phyloP scores from a whole-genome alignment of 768 basidiomycete genomes.

The Kwoniella heveanensis region DNA sequence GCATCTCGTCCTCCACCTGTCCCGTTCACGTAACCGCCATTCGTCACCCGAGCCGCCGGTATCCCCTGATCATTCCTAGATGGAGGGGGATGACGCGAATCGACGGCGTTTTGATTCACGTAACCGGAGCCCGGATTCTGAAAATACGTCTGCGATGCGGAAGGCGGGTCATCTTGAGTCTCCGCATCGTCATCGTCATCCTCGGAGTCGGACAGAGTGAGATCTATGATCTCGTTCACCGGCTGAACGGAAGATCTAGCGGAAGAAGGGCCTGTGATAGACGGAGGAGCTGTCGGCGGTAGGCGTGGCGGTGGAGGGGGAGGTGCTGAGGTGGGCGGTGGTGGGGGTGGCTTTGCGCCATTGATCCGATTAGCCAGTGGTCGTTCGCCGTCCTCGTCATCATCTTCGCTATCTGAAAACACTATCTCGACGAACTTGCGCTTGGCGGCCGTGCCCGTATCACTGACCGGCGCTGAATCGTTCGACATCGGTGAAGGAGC shows the following conservation, averaged over 20 bases:
- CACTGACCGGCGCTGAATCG: background rate
- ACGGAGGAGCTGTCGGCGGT: constrained; percentile 5
- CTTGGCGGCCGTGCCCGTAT: constrained; percentile 26
- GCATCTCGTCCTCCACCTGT: background rate
- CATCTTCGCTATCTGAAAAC: constrained; percentile 39
- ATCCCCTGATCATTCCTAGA: constrained; percentile 7
- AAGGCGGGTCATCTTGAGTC: constrained; percentile 12
- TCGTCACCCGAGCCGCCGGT: constrained; percentile 15
- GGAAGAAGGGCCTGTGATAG: constrained; percentile 7
- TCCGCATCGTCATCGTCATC: constrained; percentile 33
- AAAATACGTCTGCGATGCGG: constrained; percentile 35
- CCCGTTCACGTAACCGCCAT: constrained; percentile 1
- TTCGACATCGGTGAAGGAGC: constrained; percentile 14
- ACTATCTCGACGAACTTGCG: constrained; percentile 41
- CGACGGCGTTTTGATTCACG: constrained; percentile 39
- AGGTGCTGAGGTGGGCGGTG: constrained; percentile 1
- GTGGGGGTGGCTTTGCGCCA: constrained; percentile 9
- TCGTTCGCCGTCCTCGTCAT: constrained; percentile 19
- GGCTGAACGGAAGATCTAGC: constrained; percentile 21
- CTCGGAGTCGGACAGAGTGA: constrained; percentile 35
- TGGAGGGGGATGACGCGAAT: constrained; percentile 25
- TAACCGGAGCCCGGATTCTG: constrained; percentile 39
- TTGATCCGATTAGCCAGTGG: constrained; percentile 15
- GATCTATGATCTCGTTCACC: constrained; percentile 34
- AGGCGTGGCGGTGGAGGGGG: background rate